These are phyloP conservation scores for Septoria linicola DNA, from an alignment of 2,329 filamentous ascomycete species.

Conservation along the genomic window DNA sequence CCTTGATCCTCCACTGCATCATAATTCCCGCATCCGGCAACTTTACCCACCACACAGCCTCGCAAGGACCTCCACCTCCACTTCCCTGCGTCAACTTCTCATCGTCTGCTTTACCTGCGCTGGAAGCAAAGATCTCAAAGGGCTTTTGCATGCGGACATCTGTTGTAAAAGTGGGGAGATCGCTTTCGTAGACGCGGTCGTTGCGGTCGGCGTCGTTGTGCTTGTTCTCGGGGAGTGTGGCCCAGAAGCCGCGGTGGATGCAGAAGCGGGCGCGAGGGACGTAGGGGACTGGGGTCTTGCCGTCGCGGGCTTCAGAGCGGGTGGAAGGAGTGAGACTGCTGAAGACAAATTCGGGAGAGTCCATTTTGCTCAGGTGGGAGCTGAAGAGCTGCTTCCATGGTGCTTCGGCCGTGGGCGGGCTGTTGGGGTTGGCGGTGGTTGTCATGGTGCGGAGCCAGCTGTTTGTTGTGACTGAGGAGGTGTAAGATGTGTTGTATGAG, in stretches of 20 bases:
- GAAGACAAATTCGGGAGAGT: conserved; percentile 52
- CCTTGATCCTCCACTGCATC: conserved; percentile 83
- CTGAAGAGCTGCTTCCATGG: conserved; percentile 55
- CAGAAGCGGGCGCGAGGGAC: conserved; percentile 69
- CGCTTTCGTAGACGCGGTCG: conserved; percentile 68
- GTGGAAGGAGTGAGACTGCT: conserved; percentile 46
- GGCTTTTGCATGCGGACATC: conserved; percentile 86
- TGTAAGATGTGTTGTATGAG: conserved; percentile 10
- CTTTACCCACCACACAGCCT: conserved; percentile 79
- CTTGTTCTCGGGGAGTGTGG: conserved; percentile 66
- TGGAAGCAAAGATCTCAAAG: conserved; percentile 62
- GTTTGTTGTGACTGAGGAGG: conserved; percentile 1
- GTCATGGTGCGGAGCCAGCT: conserved; percentile 44
- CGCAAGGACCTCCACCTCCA: conserved; percentile 69
- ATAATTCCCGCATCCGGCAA: conserved; percentile 47
- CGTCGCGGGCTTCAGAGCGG: conserved; percentile 27
- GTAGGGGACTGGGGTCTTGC: conserved; percentile 43
- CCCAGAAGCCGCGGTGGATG: conserved; percentile 83
- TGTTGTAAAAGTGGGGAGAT: conserved; percentile 80
- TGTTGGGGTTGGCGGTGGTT: conserved; percentile 41
- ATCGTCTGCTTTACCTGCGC: conserved; percentile 48
- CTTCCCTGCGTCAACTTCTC: conserved; percentile 49
- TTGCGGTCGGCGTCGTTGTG: conserved; percentile 73
- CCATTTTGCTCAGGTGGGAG: conserved; percentile 50
- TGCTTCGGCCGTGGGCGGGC: conserved; percentile 42